Conservation (phyloP, 345 rosid species). For the Populus tremula region DNA sequence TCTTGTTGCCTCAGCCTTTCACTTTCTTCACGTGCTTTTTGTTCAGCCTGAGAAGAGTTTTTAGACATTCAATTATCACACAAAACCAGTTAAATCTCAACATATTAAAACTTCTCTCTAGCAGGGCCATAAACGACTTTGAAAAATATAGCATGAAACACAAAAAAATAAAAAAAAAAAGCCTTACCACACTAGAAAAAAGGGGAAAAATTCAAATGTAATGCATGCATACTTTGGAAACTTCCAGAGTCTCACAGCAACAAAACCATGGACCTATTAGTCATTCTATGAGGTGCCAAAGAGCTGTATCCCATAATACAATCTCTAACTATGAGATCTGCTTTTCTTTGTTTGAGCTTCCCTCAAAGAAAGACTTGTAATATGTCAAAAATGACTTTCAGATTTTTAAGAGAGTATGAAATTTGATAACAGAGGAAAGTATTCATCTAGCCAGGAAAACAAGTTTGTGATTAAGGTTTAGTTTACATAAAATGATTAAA, state of each 20-base stretch:
- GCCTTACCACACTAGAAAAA: neutral
- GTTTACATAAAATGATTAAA: neutral
- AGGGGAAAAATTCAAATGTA: neutral
- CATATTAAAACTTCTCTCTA: neutral
- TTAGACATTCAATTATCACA: neutral
- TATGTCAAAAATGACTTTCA: neutral
- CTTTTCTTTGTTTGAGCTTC: neutral
- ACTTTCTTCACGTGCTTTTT: conserved; percentile 85
- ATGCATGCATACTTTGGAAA: neutral
- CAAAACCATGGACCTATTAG: neutral
- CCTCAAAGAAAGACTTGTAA: neutral
- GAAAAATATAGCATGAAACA: neutral
- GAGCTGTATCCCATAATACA: no score
- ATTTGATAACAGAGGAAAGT: neutral
- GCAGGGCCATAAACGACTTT: neutral
- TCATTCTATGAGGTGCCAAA: neutral
- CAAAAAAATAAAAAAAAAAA: neutral
- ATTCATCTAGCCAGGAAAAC: neutral
- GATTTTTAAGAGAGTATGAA: neutral
- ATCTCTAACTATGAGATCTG: no score
- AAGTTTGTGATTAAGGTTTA: neutral
- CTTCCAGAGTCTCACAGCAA: neutral
- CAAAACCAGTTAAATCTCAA: neutral
- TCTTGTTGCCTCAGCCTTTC: conserved; percentile 88
- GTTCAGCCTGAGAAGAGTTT: conserved; percentile 60